Percentiles rank a stretch among this genome's conserved stretches.
Evolutionary conservation across 257 asterid species (phyloP).

Genomic region (Fraxinus quadrangulata): DNA sequence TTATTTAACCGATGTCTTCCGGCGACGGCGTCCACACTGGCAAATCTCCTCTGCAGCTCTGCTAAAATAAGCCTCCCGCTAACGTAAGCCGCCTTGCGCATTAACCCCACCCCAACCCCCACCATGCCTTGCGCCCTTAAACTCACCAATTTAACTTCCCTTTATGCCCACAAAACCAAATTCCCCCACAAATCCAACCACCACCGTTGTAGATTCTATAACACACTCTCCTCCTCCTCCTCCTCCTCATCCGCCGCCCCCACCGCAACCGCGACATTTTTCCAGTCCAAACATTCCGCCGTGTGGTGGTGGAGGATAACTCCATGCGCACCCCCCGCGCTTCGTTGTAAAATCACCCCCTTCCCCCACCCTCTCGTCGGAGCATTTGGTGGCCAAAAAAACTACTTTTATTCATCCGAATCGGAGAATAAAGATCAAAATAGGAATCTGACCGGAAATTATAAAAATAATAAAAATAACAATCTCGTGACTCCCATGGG

Average conservation of each 20-base stretch:
- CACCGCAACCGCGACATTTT: constrained; percentile 8
- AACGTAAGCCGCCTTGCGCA: constrained; percentile 49
- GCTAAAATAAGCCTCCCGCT: constrained; percentile 57
- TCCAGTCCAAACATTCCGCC: constrained; percentile 33
- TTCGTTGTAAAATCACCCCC: constrained; percentile 30
- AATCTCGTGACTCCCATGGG: constrained; percentile 54
- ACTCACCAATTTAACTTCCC: constrained; percentile 43
- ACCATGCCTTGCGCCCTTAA: constrained; percentile 73
- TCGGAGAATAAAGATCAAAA: constrained; percentile 20
- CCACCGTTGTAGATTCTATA: constrained; percentile 23
- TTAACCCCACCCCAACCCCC: constrained; percentile 22
- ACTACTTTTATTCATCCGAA: constrained; percentile 32
- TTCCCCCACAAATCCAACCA: constrained; percentile 35
- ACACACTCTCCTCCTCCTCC: constrained; percentile 35
- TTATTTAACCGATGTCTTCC: not conserved
- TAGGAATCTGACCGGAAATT: constrained; percentile 29
- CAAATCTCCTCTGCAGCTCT: constrained; percentile 19
- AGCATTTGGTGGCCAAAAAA: constrained; percentile 33
- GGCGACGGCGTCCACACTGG: not conserved
- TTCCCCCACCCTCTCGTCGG: not conserved
- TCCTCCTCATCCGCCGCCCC: constrained; percentile 28
- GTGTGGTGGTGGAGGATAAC: constrained; percentile 53
- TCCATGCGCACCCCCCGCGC: constrained; percentile 38
- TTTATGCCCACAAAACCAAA: constrained; percentile 41
- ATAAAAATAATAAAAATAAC: not conserved